phyloP scores from a whole-genome alignment of 352 stramenopile genomes.

The Globisporangium echinulatum region DNA sequence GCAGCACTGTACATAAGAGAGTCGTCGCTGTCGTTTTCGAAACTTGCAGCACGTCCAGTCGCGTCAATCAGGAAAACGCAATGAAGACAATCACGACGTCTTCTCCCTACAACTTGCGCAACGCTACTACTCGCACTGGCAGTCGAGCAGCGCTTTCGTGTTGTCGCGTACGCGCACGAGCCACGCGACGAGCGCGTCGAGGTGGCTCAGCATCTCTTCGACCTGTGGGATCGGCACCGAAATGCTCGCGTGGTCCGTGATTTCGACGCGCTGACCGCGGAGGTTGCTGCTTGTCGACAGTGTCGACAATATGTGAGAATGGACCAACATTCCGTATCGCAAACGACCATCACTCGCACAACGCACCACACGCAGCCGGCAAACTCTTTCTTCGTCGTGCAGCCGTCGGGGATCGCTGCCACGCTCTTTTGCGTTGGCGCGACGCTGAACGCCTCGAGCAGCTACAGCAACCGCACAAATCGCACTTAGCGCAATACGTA shows the following conservation, averaged over 20 bases:
- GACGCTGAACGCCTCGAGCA: slow-evolving; percentile 71
- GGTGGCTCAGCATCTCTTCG: slow-evolving; percentile 67
- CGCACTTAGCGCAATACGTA: neutral
- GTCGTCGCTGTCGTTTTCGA: too few species aligned
- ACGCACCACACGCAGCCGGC: slow-evolving; percentile 72
- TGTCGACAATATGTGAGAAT: too few species aligned
- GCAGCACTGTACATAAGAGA: too few species aligned
- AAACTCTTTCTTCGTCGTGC: slow-evolving; percentile 74
- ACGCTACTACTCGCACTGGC: slow-evolving; percentile 28
- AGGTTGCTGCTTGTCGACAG: slow-evolving; percentile 30
- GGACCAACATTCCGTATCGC: neutral
- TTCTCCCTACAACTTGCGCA: too few species aligned
- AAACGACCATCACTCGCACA: neutral
- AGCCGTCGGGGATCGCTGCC: slow-evolving; percentile 49
- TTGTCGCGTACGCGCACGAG: slow-evolving; percentile 71
- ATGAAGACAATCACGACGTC: too few species aligned
- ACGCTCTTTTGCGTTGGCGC: slow-evolving; percentile 46
- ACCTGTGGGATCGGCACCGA: slow-evolving; percentile 66
- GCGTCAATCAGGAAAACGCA: too few species aligned
- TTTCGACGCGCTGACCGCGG: slow-evolving; percentile 71
- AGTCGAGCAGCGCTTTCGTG: slow-evolving; percentile 64
- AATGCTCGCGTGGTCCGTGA: slow-evolving; percentile 64
- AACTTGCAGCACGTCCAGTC: too few species aligned
- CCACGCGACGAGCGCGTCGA: slow-evolving; percentile 59
- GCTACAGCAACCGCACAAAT: slow-evolving; percentile 13